These are phyloP conservation scores for Inonotus hispidus DNA, from an alignment of 1,284 basidiomycete species.

Conservation along the genomic window DNA sequence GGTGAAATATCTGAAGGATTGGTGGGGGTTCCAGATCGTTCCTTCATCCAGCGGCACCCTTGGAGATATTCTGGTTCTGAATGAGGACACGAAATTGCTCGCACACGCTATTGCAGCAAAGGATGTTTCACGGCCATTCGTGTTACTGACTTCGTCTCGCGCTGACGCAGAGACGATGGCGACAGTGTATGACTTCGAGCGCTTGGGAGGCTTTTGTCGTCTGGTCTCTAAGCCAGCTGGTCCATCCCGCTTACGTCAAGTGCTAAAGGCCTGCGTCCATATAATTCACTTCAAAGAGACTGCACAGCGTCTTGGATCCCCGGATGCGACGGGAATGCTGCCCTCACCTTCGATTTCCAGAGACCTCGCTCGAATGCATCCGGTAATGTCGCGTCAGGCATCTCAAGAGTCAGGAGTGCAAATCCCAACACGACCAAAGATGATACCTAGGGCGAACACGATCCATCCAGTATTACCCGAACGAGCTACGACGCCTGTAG, in stretches of 20 bases:
- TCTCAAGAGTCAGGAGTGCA: slow-evolving; percentile 14
- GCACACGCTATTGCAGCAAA: slow-evolving; percentile 50
- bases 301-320: slow-evolving; percentile 7
- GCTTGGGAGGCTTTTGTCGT: slow-evolving; percentile 81
- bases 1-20: slow-evolving; percentile 59
- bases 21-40: slow-evolving; percentile 73
- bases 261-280: slow-evolving; percentile 69
- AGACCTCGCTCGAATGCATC: slow-evolving; percentile 1
- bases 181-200: slow-evolving; percentile 65
- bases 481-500: background rate
- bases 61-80: slow-evolving; percentile 80
- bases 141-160: slow-evolving; percentile 69
- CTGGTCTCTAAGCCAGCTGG: slow-evolving; percentile 88
- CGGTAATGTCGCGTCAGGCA: background rate
- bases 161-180: slow-evolving; percentile 61
- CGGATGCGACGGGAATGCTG: slow-evolving; percentile 1
- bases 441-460: slow-evolving; percentile 12
- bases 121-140: slow-evolving; percentile 60
- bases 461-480: slow-evolving; percentile 12
- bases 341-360: slow-evolving; percentile 1
- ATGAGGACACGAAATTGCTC: slow-evolving; percentile 70
- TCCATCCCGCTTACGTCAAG: slow-evolving; percentile 66
- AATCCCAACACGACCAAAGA: slow-evolving; percentile 14
- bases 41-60: slow-evolving; percentile 34
- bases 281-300: slow-evolving; percentile 46